These are phyloP conservation scores for Knufia fluminis DNA, from an alignment of 2,329 filamentous ascomycete species.

Conservation along the genomic window DNA sequence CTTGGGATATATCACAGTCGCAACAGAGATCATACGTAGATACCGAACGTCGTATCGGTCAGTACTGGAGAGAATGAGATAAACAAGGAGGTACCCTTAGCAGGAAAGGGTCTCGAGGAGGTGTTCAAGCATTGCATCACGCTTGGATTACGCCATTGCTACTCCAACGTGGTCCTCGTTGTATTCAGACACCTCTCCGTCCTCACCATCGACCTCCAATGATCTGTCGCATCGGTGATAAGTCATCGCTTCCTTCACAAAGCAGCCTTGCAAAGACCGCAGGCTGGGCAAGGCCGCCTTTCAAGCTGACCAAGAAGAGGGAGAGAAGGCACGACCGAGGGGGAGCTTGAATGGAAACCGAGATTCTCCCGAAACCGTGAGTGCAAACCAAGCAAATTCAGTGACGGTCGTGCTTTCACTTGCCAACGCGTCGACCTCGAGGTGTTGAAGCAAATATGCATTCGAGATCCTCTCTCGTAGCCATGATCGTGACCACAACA, in stretches of 20 bases:
- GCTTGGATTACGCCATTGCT: background rate
- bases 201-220: background rate
- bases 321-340: background rate
- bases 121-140: background rate
- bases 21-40: no score
- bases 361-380: background rate
- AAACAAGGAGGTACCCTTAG: no score
- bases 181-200: background rate
- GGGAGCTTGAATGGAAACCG: background rate
- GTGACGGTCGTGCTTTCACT: no score
- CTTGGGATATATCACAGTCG: no score
- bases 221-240: no score
- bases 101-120: background rate
- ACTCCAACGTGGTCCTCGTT: background rate
- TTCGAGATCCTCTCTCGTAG: background rate
- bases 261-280: no score
- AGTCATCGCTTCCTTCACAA: background rate
- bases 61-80: no score
- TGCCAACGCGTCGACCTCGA: no score
- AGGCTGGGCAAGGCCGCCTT: no score
- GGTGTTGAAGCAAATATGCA: no score
- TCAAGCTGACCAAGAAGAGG: background rate
- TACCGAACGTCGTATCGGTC: no score
- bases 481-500: constrained; percentile 5
- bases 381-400: background rate